phyloP scores from a whole-genome alignment of 2,329 filamentous ascomycete species.

The Myriosclerotinia scirpicola region DNA sequence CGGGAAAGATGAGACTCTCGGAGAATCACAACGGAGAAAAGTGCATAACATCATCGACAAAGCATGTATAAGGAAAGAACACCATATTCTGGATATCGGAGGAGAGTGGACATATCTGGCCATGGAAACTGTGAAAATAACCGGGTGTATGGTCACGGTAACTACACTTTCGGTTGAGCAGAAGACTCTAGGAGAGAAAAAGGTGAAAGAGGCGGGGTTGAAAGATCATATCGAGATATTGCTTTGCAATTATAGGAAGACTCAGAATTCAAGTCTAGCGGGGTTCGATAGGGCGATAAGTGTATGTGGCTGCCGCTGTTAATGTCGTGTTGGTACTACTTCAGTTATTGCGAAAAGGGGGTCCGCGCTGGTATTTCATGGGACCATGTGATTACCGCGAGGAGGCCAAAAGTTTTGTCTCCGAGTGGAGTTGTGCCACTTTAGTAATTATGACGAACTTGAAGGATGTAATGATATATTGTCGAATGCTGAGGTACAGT shows the following conservation, averaged over 20 bases:
- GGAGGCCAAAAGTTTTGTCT: conserved; percentile 17
- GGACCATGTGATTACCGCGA: conserved; percentile 43
- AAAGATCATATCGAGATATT: conserved; percentile 58
- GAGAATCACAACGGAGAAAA: conserved; percentile 65
- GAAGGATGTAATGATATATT: not conserved
- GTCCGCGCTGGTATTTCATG: conserved; percentile 63
- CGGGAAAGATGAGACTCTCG: conserved; percentile 51
- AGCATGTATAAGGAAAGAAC: conserved; percentile 57
- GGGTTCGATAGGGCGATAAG: conserved; percentile 68
- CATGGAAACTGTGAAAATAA: conserved; percentile 62
- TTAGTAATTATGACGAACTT: not conserved
- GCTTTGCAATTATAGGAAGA: conserved; percentile 64
- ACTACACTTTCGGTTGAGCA: conserved; percentile 67
- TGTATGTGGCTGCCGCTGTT: conserved; percentile 44
- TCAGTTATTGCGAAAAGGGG: conserved; percentile 25
- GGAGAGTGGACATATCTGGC: conserved; percentile 72
- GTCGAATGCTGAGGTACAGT: not conserved
- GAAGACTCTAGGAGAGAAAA: conserved; percentile 61
- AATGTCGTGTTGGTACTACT: conserved; percentile 25
- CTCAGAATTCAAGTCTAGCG: conserved; percentile 49
- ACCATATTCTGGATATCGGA: conserved; percentile 71
- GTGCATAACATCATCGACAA: conserved; percentile 62
- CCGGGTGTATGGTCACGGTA: conserved; percentile 66
- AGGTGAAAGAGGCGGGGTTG: conserved; percentile 59
- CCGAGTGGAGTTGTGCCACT: not conserved